These are phyloP conservation scores for Aspergillus sergii DNA, from an alignment of 2,329 filamentous ascomycete species.

Conservation along the genomic window DNA sequence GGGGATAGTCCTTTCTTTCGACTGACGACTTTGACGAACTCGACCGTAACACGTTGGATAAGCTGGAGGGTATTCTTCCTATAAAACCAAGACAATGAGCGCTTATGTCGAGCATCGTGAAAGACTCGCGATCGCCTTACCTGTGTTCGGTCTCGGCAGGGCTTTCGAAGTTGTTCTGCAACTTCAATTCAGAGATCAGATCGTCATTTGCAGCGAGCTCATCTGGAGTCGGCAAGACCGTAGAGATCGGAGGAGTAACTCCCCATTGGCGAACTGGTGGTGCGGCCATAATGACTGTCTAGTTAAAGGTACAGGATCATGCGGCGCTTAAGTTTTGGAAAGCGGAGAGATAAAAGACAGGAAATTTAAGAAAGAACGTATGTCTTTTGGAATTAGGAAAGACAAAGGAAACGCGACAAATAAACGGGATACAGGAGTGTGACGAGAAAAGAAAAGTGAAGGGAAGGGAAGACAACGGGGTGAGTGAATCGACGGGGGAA, in stretches of 20 bases:
- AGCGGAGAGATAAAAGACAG: conserved; percentile 10
- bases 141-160: conserved; percentile 80
- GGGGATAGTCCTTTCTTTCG: conserved; percentile 72
- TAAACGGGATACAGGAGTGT: not conserved
- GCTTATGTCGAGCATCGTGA: not conserved
- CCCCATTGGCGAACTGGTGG: conserved; percentile 60
- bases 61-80: conserved; percentile 74
- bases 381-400: conserved; percentile 9
- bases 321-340: conserved; percentile 10
- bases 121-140: conserved; percentile 45
- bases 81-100: conserved; percentile 13
- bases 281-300: conserved; percentile 36
- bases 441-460: not conserved
- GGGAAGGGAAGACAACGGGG: not conserved
- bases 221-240: conserved; percentile 70
- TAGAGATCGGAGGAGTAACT: conserved; percentile 82
- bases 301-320: conserved; percentile 13
- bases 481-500: not conserved
- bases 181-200: conserved; percentile 80
- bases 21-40: conserved; percentile 84
- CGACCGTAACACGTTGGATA: conserved; percentile 77
- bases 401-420: not conserved
- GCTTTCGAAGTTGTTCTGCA: conserved; percentile 89
- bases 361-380: conserved; percentile 7
- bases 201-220: conserved; percentile 78